Evolutionary conservation across 2,329 filamentous ascomycete species (phyloP).

Genomic region (Zymoseptoria brevis): DNA sequence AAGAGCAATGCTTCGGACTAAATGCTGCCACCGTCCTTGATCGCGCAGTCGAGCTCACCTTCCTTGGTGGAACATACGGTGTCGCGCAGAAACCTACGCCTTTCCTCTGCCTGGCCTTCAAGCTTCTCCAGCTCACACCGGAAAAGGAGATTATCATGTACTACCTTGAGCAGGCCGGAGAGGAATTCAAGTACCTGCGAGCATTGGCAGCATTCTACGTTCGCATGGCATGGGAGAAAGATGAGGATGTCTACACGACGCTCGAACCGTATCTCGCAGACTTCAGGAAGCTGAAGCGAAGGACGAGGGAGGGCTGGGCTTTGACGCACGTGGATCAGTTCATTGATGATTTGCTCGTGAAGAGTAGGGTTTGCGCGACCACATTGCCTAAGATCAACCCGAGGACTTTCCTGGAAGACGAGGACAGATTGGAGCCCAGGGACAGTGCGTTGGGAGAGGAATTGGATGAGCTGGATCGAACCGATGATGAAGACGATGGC

Average conservation of each 20-base stretch:
- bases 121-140: conserved; percentile 81
- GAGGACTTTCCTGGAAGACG: conserved; percentile 74
- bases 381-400: conserved; percentile 86
- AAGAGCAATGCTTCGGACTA: conserved; percentile 94
- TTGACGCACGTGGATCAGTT: conserved; percentile 86
- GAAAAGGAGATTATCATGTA: conserved; percentile 68
- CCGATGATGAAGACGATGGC: conserved; percentile 40
- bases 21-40: conserved; percentile 77
- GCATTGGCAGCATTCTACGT: conserved; percentile 89
- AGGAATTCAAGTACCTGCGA: conserved; percentile 69
- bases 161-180: conserved; percentile 69
- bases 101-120: conserved; percentile 90
- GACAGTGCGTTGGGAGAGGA: conserved; percentile 72
- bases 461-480: conserved; percentile 62
- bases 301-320: conserved; percentile 63
- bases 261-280: conserved; percentile 81
- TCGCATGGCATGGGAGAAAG: conserved; percentile 73
- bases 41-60: conserved; percentile 75
- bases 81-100: conserved; percentile 78
- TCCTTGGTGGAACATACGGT: conserved; percentile 83
- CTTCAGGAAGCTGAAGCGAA: conserved; percentile 70
- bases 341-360: conserved; percentile 80
- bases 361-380: conserved; percentile 84
- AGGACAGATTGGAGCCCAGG: conserved; percentile 78
- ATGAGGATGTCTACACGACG: conserved; percentile 69